phyloP scores from a whole-genome alignment of 305 asterid genomes.

The Fraxinus sp. region DNA sequence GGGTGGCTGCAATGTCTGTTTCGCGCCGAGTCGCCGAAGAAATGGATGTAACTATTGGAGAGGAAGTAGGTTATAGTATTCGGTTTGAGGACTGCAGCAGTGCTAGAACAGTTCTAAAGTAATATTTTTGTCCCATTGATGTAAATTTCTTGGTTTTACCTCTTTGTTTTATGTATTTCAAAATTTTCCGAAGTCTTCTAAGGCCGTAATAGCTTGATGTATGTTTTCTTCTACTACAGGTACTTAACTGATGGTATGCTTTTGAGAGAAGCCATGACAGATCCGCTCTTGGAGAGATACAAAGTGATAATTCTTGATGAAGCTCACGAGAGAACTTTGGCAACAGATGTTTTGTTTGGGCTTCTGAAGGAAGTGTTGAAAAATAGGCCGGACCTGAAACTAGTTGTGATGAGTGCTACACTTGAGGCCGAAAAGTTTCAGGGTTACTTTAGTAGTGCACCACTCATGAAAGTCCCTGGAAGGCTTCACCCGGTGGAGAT shows the following conservation, averaged over 20 bases:
- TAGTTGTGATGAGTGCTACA: conserved; percentile 99
- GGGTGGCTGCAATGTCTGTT: conserved; percentile 98
- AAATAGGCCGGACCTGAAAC: conserved; percentile 76
- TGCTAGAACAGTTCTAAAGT: conserved; percentile 78
- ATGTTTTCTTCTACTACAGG: conserved; percentile 39
- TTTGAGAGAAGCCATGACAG: conserved; percentile 97
- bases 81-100: conserved; percentile 97
- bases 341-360: conserved; percentile 95
- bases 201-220: neutral
- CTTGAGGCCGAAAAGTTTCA: conserved; percentile 98
- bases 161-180: neutral
- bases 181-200: neutral
- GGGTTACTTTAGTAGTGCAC: conserved; percentile 78
- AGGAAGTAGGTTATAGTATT: conserved; percentile 95
- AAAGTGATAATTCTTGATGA: conserved; percentile 97
- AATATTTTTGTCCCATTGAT: conserved; percentile 5
- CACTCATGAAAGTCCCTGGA: conserved; percentile 98
- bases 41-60: conserved; percentile 94
- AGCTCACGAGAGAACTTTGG: conserved; percentile 97
- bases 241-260: conserved; percentile 99
- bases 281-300: conserved; percentile 89
- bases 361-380: conserved; percentile 87
- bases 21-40: conserved; percentile 96
- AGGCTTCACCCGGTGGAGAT: conserved; percentile 97
- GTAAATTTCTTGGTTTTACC: neutral